Conservation (phyloP, 768 basidiomycete genomes). For the Rhodotorula diobovata region DNA sequence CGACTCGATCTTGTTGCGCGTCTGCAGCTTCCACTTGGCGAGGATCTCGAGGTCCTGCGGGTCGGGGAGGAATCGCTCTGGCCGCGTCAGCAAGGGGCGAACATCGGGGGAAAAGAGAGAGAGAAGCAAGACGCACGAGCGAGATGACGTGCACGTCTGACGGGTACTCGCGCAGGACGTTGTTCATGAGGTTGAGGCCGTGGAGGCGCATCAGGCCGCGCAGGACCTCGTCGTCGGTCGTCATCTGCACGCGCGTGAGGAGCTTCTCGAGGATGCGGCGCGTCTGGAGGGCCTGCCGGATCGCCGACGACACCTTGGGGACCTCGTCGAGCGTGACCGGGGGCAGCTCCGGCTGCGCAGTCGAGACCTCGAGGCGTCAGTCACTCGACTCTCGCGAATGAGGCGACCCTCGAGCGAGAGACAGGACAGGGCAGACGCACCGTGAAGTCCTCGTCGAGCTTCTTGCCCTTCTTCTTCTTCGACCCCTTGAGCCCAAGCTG, state of each 20-base stretch:
- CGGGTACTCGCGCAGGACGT: slow-evolving; percentile 70
- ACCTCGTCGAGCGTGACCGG: slow-evolving; percentile 73
- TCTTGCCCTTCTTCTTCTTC: slow-evolving; percentile 84
- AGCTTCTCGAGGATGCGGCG: slow-evolving; percentile 75
- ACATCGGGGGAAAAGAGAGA: neutral
- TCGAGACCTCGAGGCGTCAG: slow-evolving; percentile 1
- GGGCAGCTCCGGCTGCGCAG: slow-evolving; percentile 65
- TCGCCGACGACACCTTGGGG: slow-evolving; percentile 83
- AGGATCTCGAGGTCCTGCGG: slow-evolving; percentile 49
- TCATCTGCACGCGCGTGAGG: slow-evolving; percentile 85
- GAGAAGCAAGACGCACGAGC: slow-evolving; percentile 54
- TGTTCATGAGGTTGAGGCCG: slow-evolving; percentile 86
- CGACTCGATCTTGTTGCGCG: slow-evolving; percentile 87
- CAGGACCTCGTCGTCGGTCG: slow-evolving; percentile 70
- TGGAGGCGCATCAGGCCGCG: slow-evolving; percentile 85
- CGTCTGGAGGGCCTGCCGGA: slow-evolving; percentile 74
- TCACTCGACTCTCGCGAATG: neutral
- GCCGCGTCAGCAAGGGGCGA: no score
- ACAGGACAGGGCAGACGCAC: slow-evolving; percentile 59
- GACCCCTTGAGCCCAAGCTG: slow-evolving; percentile 73
- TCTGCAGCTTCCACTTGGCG: slow-evolving; percentile 67
- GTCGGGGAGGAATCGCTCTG: no score
- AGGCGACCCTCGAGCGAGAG: no score
- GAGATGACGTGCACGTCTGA: slow-evolving; percentile 67
- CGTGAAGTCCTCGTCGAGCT: slow-evolving; percentile 89